phyloP scores from a whole-genome alignment of 208 protist species.

The Leishmania major region DNA sequence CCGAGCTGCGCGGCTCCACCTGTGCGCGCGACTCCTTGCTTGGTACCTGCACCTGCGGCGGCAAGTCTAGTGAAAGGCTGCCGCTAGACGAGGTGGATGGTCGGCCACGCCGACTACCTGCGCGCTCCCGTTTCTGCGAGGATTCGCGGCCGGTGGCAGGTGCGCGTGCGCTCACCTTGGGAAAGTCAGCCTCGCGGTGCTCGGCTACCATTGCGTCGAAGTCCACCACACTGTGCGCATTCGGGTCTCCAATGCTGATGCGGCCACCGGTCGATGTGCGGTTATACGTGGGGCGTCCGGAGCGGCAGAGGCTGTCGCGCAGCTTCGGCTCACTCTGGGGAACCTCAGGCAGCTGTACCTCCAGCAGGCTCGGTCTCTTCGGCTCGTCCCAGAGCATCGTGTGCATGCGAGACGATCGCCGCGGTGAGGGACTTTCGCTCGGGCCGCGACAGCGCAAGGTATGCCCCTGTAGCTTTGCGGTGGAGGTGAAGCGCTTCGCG shows the following conservation, averaged over 20 bases:
- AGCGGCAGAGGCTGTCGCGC: conserved; percentile 27
- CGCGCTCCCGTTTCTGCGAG: conserved; percentile 3
- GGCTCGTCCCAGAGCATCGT: conserved; percentile 83
- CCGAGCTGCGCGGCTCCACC: conserved; percentile 52
- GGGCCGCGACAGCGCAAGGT: conserved; percentile 80
- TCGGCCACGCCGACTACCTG: conserved; percentile 21
- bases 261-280: conserved; percentile 72
- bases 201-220: conserved; percentile 52
- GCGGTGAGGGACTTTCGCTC: conserved; percentile 75
- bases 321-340: conserved; percentile 17
- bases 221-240: conserved; percentile 60
- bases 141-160: conserved; percentile 14
- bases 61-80: conserved; percentile 66
- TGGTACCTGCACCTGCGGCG: conserved; percentile 58
- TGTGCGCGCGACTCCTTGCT: conserved; percentile 24
- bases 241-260: conserved; percentile 69
- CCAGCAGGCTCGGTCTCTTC: conserved; percentile 66
- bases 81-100: conserved; percentile 29
- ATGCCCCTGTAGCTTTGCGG: conserved; percentile 77
- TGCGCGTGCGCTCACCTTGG: conserved; percentile 29
- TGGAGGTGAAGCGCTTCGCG: conserved; percentile 78
- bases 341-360: conserved; percentile 62
- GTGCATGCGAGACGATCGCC: conserved; percentile 79
- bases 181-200: conserved; percentile 74
- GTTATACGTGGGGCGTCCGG: conserved; percentile 48